Evolutionary conservation across 805 yeast species (phyloP).

Genomic region (Kuraishia capsulata): DNA sequence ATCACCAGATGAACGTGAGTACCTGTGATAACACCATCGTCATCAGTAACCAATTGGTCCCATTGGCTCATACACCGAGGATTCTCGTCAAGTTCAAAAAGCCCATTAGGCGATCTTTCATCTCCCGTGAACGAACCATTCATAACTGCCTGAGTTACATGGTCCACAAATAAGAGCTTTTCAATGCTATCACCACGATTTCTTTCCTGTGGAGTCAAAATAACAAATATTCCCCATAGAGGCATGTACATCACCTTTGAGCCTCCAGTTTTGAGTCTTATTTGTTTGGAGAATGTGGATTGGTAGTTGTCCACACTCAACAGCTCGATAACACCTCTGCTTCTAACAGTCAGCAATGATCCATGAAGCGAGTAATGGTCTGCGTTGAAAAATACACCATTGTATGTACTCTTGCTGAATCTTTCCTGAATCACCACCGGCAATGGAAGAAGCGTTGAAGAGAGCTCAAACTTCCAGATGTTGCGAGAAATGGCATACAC

Average conservation of each 20-base stretch:
- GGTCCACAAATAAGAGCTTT: slow-evolving; percentile 16
- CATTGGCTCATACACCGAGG: slow-evolving; percentile 24
- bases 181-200: not conserved
- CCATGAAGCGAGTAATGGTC: not conserved
- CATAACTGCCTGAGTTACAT: slow-evolving; percentile 5
- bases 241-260: slow-evolving; percentile 1
- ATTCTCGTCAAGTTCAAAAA: slow-evolving; percentile 13
- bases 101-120: not conserved
- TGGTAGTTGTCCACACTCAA: not conserved
- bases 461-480: slow-evolving; percentile 18
- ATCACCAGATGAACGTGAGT: slow-evolving; percentile 20
- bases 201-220: not conserved
- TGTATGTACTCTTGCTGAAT: slow-evolving; percentile 11
- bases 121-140: slow-evolving; percentile 5
- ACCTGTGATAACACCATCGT: slow-evolving; percentile 2
- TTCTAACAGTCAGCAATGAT: not conserved
- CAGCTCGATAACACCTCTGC: not conserved
- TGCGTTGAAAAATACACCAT: slow-evolving; percentile 7
- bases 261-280: not conserved
- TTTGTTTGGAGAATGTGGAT: not conserved
- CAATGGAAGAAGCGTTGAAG: slow-evolving; percentile 17
- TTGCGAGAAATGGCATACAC: slow-evolving; percentile 8
- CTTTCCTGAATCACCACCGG: slow-evolving; percentile 16
- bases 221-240: not conserved
- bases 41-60: slow-evolving; percentile 8